A percentile compares a stretch with the other conserved stretches of the same genome.
Evolutionary conservation across 495 filamentous ascomycete genomes (phyloP).

Genomic region (Thozetella sp.): DNA sequence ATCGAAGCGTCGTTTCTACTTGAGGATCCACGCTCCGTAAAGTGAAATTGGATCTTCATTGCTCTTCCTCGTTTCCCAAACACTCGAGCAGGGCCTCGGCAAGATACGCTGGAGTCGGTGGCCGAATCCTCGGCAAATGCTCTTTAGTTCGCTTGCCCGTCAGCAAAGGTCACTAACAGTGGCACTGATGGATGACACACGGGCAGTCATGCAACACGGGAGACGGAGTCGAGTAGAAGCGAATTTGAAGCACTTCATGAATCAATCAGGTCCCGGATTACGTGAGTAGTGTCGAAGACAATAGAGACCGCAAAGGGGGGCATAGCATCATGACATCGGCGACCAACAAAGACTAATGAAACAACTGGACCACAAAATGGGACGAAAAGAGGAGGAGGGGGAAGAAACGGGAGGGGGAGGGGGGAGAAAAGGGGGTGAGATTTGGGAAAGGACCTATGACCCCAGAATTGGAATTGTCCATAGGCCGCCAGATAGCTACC

Average conservation of each 20-base stretch:
- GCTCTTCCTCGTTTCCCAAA: too few species aligned
- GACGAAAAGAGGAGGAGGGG: too few species aligned
- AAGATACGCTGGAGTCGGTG: too few species aligned
- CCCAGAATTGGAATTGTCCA: neutral
- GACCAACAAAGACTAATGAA: neutral
- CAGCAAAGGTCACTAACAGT: too few species aligned
- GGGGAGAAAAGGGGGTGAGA: too few species aligned
- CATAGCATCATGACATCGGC: neutral
- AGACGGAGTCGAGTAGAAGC: neutral
- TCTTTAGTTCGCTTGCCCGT: too few species aligned
- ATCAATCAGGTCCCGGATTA: neutral
- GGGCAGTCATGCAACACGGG: neutral
- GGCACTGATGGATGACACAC: neutral
- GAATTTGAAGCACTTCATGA: conserved; percentile 1
- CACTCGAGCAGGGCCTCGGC: too few species aligned
- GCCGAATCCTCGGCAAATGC: too few species aligned
- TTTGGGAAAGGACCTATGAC: neutral
- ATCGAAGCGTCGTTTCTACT: neutral
- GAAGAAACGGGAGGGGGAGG: too few species aligned
- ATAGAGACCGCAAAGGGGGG: neutral
- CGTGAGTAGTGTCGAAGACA: neutral
- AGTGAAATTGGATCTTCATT: neutral
- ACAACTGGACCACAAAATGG: neutral
- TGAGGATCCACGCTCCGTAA: neutral
- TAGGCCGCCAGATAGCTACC: neutral